Evolutionary conservation across 2,329 filamentous ascomycete genomes (phyloP).

Genomic region (Keithomyces neogunnii): DNA sequence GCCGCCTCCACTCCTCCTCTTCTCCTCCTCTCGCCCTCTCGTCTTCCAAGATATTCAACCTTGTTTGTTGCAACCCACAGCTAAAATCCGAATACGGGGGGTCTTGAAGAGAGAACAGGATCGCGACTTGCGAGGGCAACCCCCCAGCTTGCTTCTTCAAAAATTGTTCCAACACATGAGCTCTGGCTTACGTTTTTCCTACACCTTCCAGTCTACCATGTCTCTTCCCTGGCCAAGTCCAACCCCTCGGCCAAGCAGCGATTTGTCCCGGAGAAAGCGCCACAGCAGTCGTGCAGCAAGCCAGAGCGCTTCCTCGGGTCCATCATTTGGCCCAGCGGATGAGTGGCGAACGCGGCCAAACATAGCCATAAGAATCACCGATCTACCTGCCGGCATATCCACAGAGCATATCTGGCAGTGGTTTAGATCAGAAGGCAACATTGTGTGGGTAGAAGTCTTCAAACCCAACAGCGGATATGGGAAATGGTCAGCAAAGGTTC

Average conservation of each 20-base stretch:
- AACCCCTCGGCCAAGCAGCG: neutral
- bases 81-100: too few relatives aligned
- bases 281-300: neutral
- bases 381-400: slow-evolving; percentile 26
- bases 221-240: neutral
- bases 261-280: neutral
- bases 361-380: slow-evolving; percentile 21
- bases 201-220: neutral
- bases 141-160: too few relatives aligned
- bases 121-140: too few relatives aligned
- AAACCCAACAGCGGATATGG: slow-evolving; percentile 1
- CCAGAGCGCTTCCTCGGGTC: neutral
- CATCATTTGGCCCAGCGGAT: neutral
- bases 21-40: too few relatives aligned
- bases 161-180: too few relatives aligned
- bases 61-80: too few relatives aligned
- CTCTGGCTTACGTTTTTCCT: neutral
- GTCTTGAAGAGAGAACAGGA: too few relatives aligned
- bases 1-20: too few relatives aligned
- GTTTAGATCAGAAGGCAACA: slow-evolving; percentile 42
- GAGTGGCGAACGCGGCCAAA: slow-evolving; percentile 27
- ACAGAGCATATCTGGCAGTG: slow-evolving; percentile 39
- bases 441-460: slow-evolving; percentile 49
- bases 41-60: too few relatives aligned
- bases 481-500: slow-evolving; percentile 33